Conservation (phyloP, 2,329 filamentous ascomycete genomes). For the Neonectria hederae region DNA sequence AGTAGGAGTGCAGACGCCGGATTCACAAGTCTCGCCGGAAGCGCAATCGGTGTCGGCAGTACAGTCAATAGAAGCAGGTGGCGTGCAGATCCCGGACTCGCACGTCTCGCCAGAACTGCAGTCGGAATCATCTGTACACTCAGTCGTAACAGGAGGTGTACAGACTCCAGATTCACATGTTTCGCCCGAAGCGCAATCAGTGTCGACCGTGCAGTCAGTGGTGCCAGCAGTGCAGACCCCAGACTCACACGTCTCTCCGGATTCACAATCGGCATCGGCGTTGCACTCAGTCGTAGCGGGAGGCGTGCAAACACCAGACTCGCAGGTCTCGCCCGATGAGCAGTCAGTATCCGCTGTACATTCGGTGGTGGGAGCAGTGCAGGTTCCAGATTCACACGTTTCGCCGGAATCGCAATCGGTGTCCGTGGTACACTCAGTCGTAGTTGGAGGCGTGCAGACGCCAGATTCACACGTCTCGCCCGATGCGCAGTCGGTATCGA, state of each 20-base stretch:
- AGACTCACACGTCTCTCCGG: neutral
- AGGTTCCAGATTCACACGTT: neutral
- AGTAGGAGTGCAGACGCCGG: conserved; percentile 2
- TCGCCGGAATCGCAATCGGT: neutral
- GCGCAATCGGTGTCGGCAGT: neutral
- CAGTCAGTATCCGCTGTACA: neutral
- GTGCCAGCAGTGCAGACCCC: neutral
- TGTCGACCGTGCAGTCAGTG: neutral
- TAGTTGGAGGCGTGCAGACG: no score
- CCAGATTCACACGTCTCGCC: neutral
- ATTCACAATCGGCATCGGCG: neutral
- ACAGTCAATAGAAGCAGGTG: neutral
- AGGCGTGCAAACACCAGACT: neutral
- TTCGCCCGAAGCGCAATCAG: neutral
- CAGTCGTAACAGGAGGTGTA: neutral
- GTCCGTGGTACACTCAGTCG: neutral
- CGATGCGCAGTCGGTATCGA: neutral
- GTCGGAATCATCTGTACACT: neutral
- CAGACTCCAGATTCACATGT: neutral
- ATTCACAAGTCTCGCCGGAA: neutral
- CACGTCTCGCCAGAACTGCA: neutral
- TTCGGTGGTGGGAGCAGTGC: neutral
- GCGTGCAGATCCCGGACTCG: neutral
- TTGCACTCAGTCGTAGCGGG: neutral
- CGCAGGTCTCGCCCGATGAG: neutral